Conservation (phyloP, 169 alveolate genomes). For the Eimeria necatrix region DNA sequence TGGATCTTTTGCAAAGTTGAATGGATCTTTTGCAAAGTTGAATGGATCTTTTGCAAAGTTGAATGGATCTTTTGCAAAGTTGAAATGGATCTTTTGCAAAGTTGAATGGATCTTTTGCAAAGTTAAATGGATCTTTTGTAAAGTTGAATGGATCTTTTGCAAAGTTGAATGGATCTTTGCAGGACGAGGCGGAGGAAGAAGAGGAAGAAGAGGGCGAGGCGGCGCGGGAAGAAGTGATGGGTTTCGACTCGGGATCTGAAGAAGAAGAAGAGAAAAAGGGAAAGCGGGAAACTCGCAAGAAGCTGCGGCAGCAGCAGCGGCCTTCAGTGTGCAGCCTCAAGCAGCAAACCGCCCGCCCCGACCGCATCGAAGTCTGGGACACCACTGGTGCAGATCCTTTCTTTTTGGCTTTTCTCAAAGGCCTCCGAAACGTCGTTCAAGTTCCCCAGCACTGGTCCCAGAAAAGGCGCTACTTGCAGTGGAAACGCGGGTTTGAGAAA, state of each 20-base stretch:
- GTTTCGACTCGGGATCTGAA: conserved; percentile 46
- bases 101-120: too few species aligned
- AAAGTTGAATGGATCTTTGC: too few species aligned
- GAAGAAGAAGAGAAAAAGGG: conserved; percentile 54
- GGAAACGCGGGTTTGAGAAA: conserved; percentile 97
- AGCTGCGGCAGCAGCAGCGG: conserved; percentile 78
- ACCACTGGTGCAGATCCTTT: conserved; percentile 98
- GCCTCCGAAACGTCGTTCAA: conserved; percentile 96
- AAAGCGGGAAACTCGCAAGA: conserved; percentile 78
- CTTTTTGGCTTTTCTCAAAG: conserved; percentile 96
- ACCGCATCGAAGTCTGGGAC: conserved; percentile 97
- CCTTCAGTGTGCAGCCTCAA: conserved; percentile 84
- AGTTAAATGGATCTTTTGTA: too few species aligned
- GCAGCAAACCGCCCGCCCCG: conserved; percentile 86
- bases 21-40: too few species aligned
- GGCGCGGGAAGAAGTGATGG: conserved; percentile 78
- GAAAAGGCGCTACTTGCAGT: conserved; percentile 97
- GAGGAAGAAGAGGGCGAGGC: conserved; percentile 73
- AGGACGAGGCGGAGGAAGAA: conserved; percentile 49
- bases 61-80: too few species aligned
- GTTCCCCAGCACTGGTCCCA: conserved; percentile 99
- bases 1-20: too few species aligned
- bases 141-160: too few species aligned
- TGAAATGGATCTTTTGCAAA: too few species aligned
- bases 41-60: too few species aligned